Base-by-base conservation (phyloP, 1,284 basidiomycete genomes). In the Sanghuangporus weigelae region DNA sequence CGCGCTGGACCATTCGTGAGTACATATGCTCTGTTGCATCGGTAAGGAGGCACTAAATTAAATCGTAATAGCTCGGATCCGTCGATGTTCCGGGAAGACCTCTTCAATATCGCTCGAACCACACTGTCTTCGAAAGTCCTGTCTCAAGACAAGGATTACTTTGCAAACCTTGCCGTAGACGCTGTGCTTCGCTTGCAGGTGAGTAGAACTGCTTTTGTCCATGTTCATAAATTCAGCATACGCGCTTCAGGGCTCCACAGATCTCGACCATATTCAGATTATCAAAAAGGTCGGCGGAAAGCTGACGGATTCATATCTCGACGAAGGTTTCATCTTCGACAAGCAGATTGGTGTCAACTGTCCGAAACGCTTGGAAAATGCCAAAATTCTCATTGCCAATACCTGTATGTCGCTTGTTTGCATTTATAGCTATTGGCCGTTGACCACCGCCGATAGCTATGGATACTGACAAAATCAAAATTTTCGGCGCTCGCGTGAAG, bases 401-500 rank as follows among this genome's bases (percentile, higher is more conserved):
- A 99, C 97, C 14, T 94, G 94, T 93, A 70, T 67, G 90, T 77
- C 14, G 11, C 42, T 53, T 55, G 16, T 23, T 31, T 46, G 31
- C 38, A 51, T 16, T 57, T 11, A n/a, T 39, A 23, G 19, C 35
- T 31, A 59, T 26, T 16, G 55, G 53, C 35, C 21, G 16, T 57
- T 68, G 14, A 48, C 31, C 36, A 42, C 21, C n/a, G 51, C 51
- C 31, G 67, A 7, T 8, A 95, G 93, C 96, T 7, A 98, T 99
- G 97, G 96, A 99, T 79, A 99, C 97, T 38, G 97, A 99, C 79
- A 99, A 99, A 79, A 97, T 99, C 81, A 99, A 99, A 79, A 92
- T 99, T 63, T 99, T 99, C 71, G 97, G 96, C 59, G 96, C 97
- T 0, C 86, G 95, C 36, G 89, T 99, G 60, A 94, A 96, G 74